Evolutionary conservation across 1,284 basidiomycete species (phyloP), one percentile per base, ranked within the genome.

Genomic region (Porodaedalea pini): DNA sequence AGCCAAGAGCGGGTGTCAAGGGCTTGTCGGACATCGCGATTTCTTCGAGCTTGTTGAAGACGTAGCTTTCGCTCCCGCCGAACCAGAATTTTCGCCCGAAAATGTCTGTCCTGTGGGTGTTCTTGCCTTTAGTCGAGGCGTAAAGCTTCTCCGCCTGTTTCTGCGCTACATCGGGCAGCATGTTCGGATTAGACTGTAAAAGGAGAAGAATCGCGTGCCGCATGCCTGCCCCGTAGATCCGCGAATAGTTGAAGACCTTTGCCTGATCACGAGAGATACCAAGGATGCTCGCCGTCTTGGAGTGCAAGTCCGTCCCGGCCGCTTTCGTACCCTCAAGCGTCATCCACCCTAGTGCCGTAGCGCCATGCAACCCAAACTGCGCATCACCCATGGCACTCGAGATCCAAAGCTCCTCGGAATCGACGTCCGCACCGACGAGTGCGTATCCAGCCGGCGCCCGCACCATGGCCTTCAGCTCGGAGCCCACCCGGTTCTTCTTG

Each of bases 11-110:
- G 0, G 97, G 97, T 0, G 96, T 99, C 65, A 85, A 83, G 0
- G 96, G 97, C 25, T 81, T 77, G 60, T 94, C 88, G 8, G 89
- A 93, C 23, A 92, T 75, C 0, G 97, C 96, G 63, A 99, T 96
- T 67, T 92, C 86, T 73, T 99, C 97, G 43, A 99, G 82, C 71
- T 96, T 98, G 80, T 99, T 99, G 83, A 99, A 99, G n/a, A 99
- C 83, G 67, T 86, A 98, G 65, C 90, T 94, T 76, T 99, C 97
- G 4, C 92, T 92, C 2, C 97, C 97, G 11, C 96, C 96, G 69
- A 89, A 94, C 96, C 97, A 99, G 68, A 99, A 93, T 67, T 91
- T 91, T 63, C 86, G 79, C 8, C 78, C 81, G 67, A 91, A 91
- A 8, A 87, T 73, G 62, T 88, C 85, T 0, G 69, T 69, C 17